phyloP scores from a whole-genome alignment of 2,329 filamentous ascomycete genomes.

The Colletotrichum chrysophilum region DNA sequence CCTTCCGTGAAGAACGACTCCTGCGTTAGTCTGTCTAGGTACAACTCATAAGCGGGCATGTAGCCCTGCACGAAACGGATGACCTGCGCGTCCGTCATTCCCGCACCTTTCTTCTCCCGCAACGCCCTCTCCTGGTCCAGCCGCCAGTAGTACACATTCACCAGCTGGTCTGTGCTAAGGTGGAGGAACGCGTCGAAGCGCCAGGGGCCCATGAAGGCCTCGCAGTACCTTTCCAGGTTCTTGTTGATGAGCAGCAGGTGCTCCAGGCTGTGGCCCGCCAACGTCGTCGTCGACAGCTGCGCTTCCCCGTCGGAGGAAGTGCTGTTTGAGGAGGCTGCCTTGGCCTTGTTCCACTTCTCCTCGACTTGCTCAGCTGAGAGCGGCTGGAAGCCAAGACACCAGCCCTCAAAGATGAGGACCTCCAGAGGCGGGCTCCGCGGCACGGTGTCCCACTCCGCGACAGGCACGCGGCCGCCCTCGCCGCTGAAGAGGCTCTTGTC shows the following conservation, averaged over 20 bases:
- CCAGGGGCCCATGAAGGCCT: constrained; percentile 18
- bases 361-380: neutral
- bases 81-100: constrained; percentile 14
- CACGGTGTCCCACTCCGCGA: neutral
- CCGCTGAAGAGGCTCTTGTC: constrained; percentile 16
- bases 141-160: constrained; percentile 18
- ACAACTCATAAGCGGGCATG: constrained; percentile 19
- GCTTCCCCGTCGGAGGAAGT: neutral
- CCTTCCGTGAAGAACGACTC: neutral
- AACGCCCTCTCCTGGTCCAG: constrained; percentile 15
- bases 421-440: constrained; percentile 5
- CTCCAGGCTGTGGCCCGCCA: neutral
- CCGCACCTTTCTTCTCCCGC: constrained; percentile 15
- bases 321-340: neutral
- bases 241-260: constrained; percentile 12
- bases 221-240: constrained; percentile 16
- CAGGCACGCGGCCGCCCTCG: constrained; percentile 4
- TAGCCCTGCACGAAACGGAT: constrained; percentile 19
- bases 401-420: constrained; percentile 19
- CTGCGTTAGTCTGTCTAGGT: neutral
- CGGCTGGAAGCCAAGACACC: constrained; percentile 19
- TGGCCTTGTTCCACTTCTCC: constrained; percentile 12
- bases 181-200: constrained; percentile 15
- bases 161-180: constrained; percentile 7
- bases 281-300: constrained; percentile 3